Conservation (phyloP, 129 eudicot genomes). For the Flaveria robusta region DNA sequence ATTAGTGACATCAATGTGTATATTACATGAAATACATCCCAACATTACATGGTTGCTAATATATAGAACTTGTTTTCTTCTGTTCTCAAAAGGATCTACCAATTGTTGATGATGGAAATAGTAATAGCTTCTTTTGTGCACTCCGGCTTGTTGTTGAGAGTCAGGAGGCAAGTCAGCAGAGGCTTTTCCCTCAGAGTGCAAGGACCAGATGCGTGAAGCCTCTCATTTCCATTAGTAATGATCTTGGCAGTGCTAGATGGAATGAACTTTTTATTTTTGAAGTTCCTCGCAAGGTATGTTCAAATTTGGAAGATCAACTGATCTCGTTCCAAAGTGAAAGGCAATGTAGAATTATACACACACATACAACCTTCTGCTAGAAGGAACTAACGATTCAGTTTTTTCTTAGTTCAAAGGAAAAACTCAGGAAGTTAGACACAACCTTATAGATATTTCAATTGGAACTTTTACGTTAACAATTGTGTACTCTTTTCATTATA, state of each 20-base stretch:
- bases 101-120: constrained; percentile 83
- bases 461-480: not conserved
- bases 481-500: not conserved
- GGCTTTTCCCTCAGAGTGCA: constrained; percentile 97
- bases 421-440: not conserved
- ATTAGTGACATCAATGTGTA: constrained; percentile 5
- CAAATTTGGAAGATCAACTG: not conserved
- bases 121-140: constrained; percentile 91
- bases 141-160: constrained; percentile 82
- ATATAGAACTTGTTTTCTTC: constrained; percentile 5
- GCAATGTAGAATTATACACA: not conserved
- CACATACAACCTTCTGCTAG: not conserved
- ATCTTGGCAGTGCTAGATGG: constrained; percentile 78
- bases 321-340: constrained; percentile 18
- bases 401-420: not conserved
- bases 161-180: constrained; percentile 81
- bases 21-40: not conserved
- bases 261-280: constrained; percentile 96
- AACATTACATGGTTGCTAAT: constrained; percentile 15
- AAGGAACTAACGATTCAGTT: not conserved
- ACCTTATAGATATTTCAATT: not conserved
- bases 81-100: constrained; percentile 71
- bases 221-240: constrained; percentile 35
- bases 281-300: constrained; percentile 86
- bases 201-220: constrained; percentile 94